phyloP scores from a whole-genome alignment of 129 eudicot species.

The Ambrosia artemisiifolia region DNA sequence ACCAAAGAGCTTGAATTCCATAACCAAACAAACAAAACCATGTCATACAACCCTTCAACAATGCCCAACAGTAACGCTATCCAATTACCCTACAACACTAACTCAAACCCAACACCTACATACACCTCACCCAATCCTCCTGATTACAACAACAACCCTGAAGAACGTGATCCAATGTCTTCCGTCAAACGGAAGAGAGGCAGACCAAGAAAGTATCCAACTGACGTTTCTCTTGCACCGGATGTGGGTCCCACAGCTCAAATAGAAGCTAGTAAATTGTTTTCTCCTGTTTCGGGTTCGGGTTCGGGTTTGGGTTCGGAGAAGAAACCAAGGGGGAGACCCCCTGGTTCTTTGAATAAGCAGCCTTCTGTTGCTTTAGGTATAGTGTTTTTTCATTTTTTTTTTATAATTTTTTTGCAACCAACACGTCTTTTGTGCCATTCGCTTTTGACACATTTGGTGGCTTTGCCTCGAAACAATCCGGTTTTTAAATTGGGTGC shows the following conservation, averaged over 20 bases:
- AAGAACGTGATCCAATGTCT: constrained; percentile 12
- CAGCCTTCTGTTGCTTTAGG: constrained; percentile 26
- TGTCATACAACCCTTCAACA: constrained; percentile 21
- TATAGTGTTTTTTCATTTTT: background rate
- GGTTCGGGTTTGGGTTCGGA: constrained; percentile 15
- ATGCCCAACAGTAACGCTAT: constrained; percentile 28
- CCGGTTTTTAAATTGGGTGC: too few species aligned
- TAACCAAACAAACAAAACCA: background rate
- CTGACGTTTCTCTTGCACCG: background rate
- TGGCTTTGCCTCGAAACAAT: too few species aligned
- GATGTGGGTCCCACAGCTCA: constrained; percentile 9
- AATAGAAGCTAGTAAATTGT: constrained; percentile 15
- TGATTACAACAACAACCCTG: constrained; percentile 21
- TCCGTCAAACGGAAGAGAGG: constrained; percentile 41
- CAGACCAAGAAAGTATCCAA: constrained; percentile 41
- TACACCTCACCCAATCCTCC: constrained; percentile 23
- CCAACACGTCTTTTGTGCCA: too few species aligned
- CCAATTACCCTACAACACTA: constrained; percentile 29
- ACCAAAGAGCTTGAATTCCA: background rate
- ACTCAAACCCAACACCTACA: constrained; percentile 30
- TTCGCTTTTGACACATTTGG: too few species aligned
- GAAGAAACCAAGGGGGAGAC: constrained; percentile 51
- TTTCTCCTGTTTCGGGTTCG: constrained; percentile 11
- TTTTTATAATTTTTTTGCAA: too few species aligned
- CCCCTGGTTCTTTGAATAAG: constrained; percentile 40